phyloP scores from a whole-genome alignment of 2,329 filamentous ascomycete species.

The Aspergillus neoniger region DNA sequence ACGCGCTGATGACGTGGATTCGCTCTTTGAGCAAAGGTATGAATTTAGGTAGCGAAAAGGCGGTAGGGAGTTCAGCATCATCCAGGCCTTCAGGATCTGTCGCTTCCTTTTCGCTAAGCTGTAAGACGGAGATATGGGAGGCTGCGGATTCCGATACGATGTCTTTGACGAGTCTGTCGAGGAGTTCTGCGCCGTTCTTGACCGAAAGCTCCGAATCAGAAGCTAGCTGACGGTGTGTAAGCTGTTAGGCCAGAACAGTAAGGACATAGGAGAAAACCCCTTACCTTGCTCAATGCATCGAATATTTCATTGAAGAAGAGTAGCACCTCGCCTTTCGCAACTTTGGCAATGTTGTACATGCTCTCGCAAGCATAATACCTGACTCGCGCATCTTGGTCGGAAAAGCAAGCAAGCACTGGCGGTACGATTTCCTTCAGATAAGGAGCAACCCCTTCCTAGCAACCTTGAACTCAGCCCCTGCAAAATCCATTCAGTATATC shows the following conservation, averaged over 20 bases:
- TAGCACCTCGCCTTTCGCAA: conserved; percentile 95
- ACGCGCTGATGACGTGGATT: conserved; percentile 91
- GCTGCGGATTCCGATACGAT: conserved; percentile 94
- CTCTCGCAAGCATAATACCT: conserved; percentile 98
- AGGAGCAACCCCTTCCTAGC: conserved; percentile 76
- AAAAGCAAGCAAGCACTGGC: conserved; percentile 94
- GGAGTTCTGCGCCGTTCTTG: conserved; percentile 93
- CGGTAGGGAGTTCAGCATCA: conserved; percentile 66
- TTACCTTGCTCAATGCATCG: conserved; percentile 91
- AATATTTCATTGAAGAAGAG: conserved; percentile 99
- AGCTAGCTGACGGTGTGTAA: conserved; percentile 65
- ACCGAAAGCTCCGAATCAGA: conserved; percentile 96
- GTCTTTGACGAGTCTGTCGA: conserved; percentile 93
- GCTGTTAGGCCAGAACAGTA: conserved; percentile 13
- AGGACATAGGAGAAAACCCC: conserved; percentile 16
- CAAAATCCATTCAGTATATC: conserved; percentile 4
- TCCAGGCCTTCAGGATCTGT: conserved; percentile 43
- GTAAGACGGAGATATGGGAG: conserved; percentile 88
- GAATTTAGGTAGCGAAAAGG: conserved; percentile 87
- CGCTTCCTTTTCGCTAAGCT: conserved; percentile 57
- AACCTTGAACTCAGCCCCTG: conserved; percentile 9
- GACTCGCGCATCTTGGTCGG: conserved; percentile 94
- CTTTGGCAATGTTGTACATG: conserved; percentile 99
- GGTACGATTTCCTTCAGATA: conserved; percentile 94
- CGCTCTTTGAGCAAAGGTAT: conserved; percentile 92